A percentile compares a stretch with the other conserved stretches of the same genome.
Conservation (phyloP, 352 stramenopile genomes). For the Elongisporangium prolatum region DNA sequence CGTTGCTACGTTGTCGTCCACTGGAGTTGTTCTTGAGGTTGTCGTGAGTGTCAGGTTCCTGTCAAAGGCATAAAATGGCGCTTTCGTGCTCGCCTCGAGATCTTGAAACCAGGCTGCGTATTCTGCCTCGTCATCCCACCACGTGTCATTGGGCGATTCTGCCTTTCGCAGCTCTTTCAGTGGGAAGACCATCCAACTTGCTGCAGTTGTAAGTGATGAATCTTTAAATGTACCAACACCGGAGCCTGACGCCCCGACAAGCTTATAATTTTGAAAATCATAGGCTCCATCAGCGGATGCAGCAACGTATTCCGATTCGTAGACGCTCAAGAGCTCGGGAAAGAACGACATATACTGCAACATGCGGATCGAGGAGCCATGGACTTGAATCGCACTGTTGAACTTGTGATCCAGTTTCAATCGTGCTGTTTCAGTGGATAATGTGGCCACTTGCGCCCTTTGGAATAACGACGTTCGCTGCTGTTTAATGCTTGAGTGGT, state of each 20-base stretch:
- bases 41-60: constrained; percentile 13
- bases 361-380: constrained; percentile 34
- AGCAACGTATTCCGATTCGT: constrained; percentile 2
- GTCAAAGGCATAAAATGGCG: constrained; percentile 27
- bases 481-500: background rate
- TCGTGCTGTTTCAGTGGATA: constrained; percentile 12
- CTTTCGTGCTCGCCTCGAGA: constrained; percentile 12
- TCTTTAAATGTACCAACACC: constrained; percentile 37
- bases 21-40: background rate
- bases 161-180: constrained; percentile 15
- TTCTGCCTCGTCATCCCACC: constrained; percentile 27
- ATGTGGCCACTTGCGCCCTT: constrained; percentile 14
- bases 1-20: constrained; percentile 18
- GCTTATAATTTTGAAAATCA: constrained; percentile 31
- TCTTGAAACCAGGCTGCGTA: constrained; percentile 27
- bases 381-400: constrained; percentile 9
- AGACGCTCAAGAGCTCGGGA: constrained; percentile 27
- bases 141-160: constrained; percentile 6
- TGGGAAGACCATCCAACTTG: constrained; percentile 21
- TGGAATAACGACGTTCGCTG: constrained; percentile 13
- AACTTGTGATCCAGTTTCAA: constrained; percentile 29
- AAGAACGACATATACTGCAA: constrained; percentile 37
- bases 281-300: background rate
- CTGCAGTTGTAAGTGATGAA: constrained; percentile 14
- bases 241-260: constrained; percentile 25